These are phyloP conservation scores for Lasiodiplodia theobromae DNA, from an alignment of 2,329 filamentous ascomycete genomes.

Conservation along the genomic window DNA sequence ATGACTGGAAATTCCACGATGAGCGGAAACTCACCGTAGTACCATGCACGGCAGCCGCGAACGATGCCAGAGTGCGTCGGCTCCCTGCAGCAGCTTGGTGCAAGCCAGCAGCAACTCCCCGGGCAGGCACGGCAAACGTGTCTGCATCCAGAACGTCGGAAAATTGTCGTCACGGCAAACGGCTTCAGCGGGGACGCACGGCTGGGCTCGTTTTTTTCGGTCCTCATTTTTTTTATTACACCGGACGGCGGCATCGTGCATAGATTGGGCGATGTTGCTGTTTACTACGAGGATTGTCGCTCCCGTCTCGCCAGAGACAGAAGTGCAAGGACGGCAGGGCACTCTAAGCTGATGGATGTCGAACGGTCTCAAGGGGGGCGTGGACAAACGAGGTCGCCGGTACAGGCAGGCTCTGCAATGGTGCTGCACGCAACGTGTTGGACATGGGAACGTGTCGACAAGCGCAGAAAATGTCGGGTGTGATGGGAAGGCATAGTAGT, in stretches of 20 bases:
- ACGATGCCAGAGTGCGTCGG: neutral
- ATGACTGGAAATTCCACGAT: neutral
- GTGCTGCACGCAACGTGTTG: conserved; percentile 28
- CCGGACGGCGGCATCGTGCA: conserved; percentile 21
- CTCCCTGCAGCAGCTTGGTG: conserved; percentile 15
- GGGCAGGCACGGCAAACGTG: neutral
- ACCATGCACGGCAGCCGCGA: neutral
- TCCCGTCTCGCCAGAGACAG: conserved; percentile 19
- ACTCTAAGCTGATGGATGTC: conserved; percentile 20
- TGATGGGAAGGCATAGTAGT: conserved; percentile 50
- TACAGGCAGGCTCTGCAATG: conserved; percentile 23
- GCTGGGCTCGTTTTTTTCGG: conserved; percentile 2
- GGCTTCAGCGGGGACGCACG: neutral
- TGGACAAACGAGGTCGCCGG: conserved; percentile 17
- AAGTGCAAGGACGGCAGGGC: conserved; percentile 5
- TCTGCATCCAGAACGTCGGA: neutral
- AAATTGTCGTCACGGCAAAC: conserved; percentile 20
- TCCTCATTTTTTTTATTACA: conserved; percentile 20
- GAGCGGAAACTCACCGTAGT: conserved; percentile 9
- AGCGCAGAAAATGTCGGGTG: conserved; percentile 27
- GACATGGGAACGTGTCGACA: conserved; percentile 24
- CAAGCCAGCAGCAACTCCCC: neutral
- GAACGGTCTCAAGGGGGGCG: conserved; percentile 10
- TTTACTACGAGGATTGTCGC: conserved; percentile 24
- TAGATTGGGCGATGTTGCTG: conserved; percentile 20